These are phyloP conservation scores for Kwoniella dejecticola DNA, from an alignment of 768 basidiomycete genomes.

Conservation along the genomic window DNA sequence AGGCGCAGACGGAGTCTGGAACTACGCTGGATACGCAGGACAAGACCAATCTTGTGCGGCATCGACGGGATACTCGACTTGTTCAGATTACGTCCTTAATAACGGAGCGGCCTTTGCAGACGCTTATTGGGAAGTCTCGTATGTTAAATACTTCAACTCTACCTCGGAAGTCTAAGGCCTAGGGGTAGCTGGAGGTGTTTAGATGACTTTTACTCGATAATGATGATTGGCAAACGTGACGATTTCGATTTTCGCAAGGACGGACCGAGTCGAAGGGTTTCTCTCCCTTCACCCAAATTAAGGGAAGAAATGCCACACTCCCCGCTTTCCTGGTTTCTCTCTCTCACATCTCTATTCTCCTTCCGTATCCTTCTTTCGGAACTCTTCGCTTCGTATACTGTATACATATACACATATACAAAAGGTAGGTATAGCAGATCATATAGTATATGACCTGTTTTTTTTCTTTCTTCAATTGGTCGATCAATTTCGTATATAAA, in stretches of 20 bases:
- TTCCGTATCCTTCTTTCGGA: no score
- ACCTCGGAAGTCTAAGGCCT: slow-evolving; percentile 46
- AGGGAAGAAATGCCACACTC: no score
- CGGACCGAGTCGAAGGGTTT: not conserved
- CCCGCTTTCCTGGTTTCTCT: no score
- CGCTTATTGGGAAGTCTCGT: slow-evolving; percentile 53
- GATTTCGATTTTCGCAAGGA: not conserved
- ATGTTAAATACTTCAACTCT: slow-evolving; percentile 56
- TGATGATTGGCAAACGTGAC: slow-evolving; percentile 4
- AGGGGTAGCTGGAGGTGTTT: not conserved
- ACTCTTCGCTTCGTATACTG: no score
- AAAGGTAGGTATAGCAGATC: no score
- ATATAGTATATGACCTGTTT: no score
- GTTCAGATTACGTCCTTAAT: slow-evolving; percentile 72
- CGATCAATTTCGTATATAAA: not conserved
- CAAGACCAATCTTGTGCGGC: slow-evolving; percentile 83
- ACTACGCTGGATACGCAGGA: slow-evolving; percentile 70
- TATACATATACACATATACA: no score
- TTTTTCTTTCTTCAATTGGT: not conserved
- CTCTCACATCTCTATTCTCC: no score
- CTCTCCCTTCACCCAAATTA: not conserved
- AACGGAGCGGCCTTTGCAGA: slow-evolving; percentile 60
- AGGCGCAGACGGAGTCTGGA: slow-evolving; percentile 68
- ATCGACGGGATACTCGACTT: slow-evolving; percentile 78
- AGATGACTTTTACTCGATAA: not conserved